Evolutionary conservation across 2,329 filamentous ascomycete species (phyloP).

Genomic region (Domatiomyces catenatus): DNA sequence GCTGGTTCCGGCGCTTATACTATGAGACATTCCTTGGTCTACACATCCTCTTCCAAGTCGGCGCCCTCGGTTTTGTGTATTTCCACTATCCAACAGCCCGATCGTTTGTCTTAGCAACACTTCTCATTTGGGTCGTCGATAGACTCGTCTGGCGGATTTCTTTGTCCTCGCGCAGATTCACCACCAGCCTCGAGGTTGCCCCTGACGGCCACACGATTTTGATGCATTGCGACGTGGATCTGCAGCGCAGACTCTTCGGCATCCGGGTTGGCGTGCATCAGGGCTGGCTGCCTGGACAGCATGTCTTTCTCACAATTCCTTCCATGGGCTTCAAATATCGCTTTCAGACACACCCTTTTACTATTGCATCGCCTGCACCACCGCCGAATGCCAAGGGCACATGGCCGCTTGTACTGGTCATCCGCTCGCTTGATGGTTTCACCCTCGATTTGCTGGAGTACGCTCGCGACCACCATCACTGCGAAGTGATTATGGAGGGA

Average conservation of each 20-base stretch:
- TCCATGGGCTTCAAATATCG: conserved; percentile 36
- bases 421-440: conserved; percentile 47
- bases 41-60: conserved; percentile 43
- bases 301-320: conserved; percentile 48
- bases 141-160: conserved; percentile 41
- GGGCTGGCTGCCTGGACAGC: conserved; percentile 49
- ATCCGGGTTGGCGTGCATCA: conserved; percentile 20
- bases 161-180: conserved; percentile 35
- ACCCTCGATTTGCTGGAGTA: conserved; percentile 39
- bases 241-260: conserved; percentile 11
- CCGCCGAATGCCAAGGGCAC: conserved; percentile 17
- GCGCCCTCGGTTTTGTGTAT: conserved; percentile 41
- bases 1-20: conserved; percentile 42
- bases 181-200: conserved; percentile 38
- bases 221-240: conserved; percentile 17
- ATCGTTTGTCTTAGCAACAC: conserved; percentile 38
- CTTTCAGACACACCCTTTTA: conserved; percentile 51
- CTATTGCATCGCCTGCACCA: conserved; percentile 39
- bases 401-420: conserved; percentile 38
- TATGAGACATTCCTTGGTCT: conserved; percentile 48
- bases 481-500: conserved; percentile 43
- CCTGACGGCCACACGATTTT: conserved; percentile 43
- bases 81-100: conserved; percentile 41
- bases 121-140: conserved; percentile 44
- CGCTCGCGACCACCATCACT: conserved; percentile 30